Percentiles rank a stretch among this genome's conserved stretches.
Conservation (phyloP, 108 stramenopile species). For the Cyclotella atomus region DNA sequence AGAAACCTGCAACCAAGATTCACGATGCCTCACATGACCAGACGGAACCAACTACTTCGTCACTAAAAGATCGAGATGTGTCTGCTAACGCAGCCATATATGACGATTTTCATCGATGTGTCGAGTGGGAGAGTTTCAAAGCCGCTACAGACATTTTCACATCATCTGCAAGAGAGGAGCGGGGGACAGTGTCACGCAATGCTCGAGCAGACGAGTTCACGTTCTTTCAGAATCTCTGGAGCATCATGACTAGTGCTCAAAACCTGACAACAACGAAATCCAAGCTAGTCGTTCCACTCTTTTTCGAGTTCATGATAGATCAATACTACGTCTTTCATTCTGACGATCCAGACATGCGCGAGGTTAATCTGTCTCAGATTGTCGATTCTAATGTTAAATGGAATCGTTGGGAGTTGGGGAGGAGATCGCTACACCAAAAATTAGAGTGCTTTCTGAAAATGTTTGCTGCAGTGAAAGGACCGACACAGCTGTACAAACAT, state of each 20-base stretch:
- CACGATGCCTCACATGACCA: no score
- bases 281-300: constrained; percentile 74
- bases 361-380: constrained; percentile 53
- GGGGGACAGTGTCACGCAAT: constrained; percentile 59
- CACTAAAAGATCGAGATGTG: constrained; percentile 1
- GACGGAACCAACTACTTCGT: not conserved
- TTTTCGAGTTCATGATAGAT: constrained; percentile 73
- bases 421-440: constrained; percentile 55
- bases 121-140: constrained; percentile 66
- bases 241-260: constrained; percentile 63
- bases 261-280: constrained; percentile 70
- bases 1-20: constrained; percentile 34
- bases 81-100: constrained; percentile 6
- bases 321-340: constrained; percentile 75
- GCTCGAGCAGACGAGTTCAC: constrained; percentile 58
- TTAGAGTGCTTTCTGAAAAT: constrained; percentile 72
- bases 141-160: constrained; percentile 59
- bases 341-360: constrained; percentile 74
- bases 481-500: constrained; percentile 78
- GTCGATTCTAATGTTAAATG: constrained; percentile 26
- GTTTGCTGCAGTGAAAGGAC: constrained; percentile 78
- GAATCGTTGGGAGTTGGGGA: constrained; percentile 43
- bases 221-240: constrained; percentile 67
- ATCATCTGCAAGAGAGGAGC: constrained; percentile 19
- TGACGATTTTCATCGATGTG: constrained; percentile 54